Evolutionary conservation across 768 basidiomycete species (phyloP).

Genomic region (Russula foetens): DNA sequence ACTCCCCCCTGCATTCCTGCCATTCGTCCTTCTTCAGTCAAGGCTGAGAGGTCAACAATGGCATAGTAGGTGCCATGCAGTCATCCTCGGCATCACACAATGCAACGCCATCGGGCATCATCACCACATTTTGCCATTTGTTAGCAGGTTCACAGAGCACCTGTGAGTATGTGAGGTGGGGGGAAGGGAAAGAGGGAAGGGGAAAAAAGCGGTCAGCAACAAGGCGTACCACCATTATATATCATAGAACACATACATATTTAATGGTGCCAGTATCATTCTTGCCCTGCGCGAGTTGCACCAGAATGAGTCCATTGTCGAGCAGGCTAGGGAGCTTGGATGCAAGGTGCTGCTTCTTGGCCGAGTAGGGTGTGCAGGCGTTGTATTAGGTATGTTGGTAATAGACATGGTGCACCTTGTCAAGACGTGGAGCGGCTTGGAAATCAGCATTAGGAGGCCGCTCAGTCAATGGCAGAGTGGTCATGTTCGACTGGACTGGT

Average conservation of each 20-base stretch:
- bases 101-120: constrained; percentile 11
- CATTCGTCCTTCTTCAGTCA: too few relatives aligned
- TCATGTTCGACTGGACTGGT: too few relatives aligned
- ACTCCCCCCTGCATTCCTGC: too few relatives aligned
- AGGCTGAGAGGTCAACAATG: not conserved
- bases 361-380: not conserved
- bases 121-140: not conserved
- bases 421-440: constrained; percentile 7
- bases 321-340: constrained; percentile 3
- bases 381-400: too few relatives aligned
- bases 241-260: not conserved
- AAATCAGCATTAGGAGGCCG: constrained; percentile 14
- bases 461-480: constrained; percentile 5
- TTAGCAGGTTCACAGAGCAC: not conserved
- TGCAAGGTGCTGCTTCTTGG: not conserved
- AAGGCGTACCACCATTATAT: not conserved
- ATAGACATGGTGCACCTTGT: not conserved
- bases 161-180: not conserved
- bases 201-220: not conserved
- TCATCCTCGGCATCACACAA: not conserved
- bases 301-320: not conserved
- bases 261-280: not conserved
- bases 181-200: not conserved
- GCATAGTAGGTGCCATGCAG: not conserved
- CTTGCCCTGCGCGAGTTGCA: not conserved